Percentiles rank a stretch among this genome's conserved stretches.
Conservation (phyloP, 257 asterid species). For the Verbena officinalis region DNA sequence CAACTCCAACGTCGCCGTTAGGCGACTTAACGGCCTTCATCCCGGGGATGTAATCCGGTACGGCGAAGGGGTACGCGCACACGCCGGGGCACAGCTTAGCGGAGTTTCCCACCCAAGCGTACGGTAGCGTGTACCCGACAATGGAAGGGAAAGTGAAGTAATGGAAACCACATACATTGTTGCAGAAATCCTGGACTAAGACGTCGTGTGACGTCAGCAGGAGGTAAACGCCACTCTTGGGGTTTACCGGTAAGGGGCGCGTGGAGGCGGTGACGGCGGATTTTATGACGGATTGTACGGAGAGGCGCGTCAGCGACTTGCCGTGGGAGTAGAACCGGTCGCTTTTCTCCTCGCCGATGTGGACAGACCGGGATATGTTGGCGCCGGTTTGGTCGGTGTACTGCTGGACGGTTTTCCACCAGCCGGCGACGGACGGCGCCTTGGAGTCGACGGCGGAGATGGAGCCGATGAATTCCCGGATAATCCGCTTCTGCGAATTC, state of each 20-base stretch:
- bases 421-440: constrained; percentile 69
- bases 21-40: constrained; percentile 65
- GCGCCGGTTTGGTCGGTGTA: constrained; percentile 83
- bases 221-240: constrained; percentile 71
- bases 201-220: constrained; percentile 78
- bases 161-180: constrained; percentile 76
- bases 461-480: constrained; percentile 85
- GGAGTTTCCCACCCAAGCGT: constrained; percentile 95
- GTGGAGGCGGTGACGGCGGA: constrained; percentile 63
- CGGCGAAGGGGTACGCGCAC: constrained; percentile 86
- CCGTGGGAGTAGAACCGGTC: constrained; percentile 71
- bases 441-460: constrained; percentile 54
- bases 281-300: constrained; percentile 71
- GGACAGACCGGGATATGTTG: constrained; percentile 58
- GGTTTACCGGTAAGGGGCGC: constrained; percentile 74
- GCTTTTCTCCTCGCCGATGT: constrained; percentile 65
- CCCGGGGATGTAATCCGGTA: constrained; percentile 68
- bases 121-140: constrained; percentile 89
- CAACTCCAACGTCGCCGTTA: constrained; percentile 80
- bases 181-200: constrained; percentile 74
- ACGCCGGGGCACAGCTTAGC: constrained; percentile 69
- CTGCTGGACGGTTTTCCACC: constrained; percentile 84
- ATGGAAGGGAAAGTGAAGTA: constrained; percentile 89
- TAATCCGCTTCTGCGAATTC: constrained; percentile 66
- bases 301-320: constrained; percentile 63